These are phyloP conservation scores for Alternaria sp. DNA, from an alignment of 2,329 filamentous ascomycete genomes.

Conservation along the genomic window DNA sequence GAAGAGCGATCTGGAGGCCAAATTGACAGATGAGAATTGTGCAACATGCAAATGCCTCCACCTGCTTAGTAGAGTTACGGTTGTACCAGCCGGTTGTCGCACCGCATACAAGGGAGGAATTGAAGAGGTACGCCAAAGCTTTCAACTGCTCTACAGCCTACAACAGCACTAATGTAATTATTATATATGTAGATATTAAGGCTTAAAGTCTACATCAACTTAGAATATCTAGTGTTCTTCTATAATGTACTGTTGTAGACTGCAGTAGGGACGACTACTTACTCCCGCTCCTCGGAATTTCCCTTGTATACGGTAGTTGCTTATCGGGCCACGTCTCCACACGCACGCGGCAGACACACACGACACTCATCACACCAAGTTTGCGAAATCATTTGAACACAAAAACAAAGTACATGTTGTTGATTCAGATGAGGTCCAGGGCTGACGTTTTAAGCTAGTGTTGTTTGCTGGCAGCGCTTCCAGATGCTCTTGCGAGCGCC, in stretches of 20 bases:
- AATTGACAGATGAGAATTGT: neutral
- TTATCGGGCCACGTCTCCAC: slow-evolving; percentile 16
- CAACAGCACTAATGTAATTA: too few relatives aligned
- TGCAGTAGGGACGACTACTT: too few relatives aligned
- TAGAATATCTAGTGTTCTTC: too few relatives aligned
- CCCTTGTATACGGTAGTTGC: neutral
- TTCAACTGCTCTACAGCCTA: too few relatives aligned
- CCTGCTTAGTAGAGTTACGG: neutral
- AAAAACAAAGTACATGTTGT: slow-evolving; percentile 8
- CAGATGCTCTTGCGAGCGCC: slow-evolving; percentile 13
- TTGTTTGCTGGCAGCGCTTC: slow-evolving; percentile 4
- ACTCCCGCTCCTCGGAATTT: neutral
- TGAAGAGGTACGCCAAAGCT: too few relatives aligned
- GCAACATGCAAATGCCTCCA: neutral
- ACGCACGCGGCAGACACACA: neutral
- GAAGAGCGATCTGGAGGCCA: neutral
- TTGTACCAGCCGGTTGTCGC: neutral
- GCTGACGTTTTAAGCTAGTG: neutral
- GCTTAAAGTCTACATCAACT: too few relatives aligned
- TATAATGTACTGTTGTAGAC: too few relatives aligned
- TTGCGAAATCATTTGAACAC: neutral
- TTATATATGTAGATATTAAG: too few relatives aligned
- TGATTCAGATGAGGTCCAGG: neutral
- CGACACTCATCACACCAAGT: neutral
- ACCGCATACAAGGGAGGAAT: too few relatives aligned